Base-by-base conservation (phyloP, 495 filamentous ascomycete species). In the Tuber calosporum region DNA sequence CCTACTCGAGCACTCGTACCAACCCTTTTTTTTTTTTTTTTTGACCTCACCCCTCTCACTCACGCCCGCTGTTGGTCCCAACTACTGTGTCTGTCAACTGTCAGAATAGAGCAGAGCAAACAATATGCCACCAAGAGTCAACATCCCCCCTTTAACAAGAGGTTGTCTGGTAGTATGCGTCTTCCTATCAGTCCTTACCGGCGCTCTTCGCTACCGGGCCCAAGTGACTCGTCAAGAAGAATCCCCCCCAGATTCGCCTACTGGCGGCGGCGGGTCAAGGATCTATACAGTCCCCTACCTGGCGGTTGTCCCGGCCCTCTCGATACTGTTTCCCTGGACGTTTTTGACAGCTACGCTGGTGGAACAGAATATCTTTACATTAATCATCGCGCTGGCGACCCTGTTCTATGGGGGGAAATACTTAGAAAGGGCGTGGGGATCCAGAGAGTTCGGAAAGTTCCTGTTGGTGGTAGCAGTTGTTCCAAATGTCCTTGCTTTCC, bases 371-470 rank as follows among this genome's bases (percentile, higher is more conserved):
- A 86, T 97, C 81, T 91, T 97, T 81, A 95, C 93, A 39, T 86
- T 97, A 5, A 83, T 89, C 20, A 87, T 97, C 69, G 93, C 94
- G 73, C 90, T 87, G 17, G 84, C 89, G 39, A 95, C 94, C 26
- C 83, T 98, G 53, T 94, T 96, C 83, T 93, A 97, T 85, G 96
- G 93, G 34, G 95, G 96, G 11, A 89, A 93, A 76, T 99, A 99
- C 81, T 87, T 99, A 38, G 95, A 99, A 84, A 88, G 95, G 77
- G 95, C 96, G 67, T 99, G 95, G 95, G 90, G 93, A 40, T 93
- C 92, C n/a, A 87, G 86, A 62, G 95, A 98, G 82, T 93, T 97
- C 81, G 92, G 87, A 78, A 97, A 94, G 82, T 98, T 98, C 83
- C 86, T 97, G 26, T 84, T 93, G 38, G 85, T 95, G 74, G 85